These are phyloP conservation scores for Aspergillus sp. DNA, from an alignment of 2,329 filamentous ascomycete genomes.

Conservation along the genomic window DNA sequence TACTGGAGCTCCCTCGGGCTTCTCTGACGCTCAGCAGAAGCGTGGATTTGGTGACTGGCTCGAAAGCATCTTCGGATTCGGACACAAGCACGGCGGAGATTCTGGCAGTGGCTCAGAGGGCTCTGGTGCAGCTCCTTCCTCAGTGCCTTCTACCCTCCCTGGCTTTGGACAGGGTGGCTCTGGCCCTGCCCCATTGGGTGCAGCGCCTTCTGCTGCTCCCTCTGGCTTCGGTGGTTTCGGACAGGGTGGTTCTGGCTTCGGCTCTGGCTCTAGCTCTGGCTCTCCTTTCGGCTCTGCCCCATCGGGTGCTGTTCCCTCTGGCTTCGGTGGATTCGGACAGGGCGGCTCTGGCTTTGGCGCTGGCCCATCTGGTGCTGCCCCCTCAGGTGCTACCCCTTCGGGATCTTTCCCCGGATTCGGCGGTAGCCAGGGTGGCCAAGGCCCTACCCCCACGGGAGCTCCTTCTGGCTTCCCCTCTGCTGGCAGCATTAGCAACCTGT, in stretches of 20 bases:
- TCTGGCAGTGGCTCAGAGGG: too few relatives aligned
- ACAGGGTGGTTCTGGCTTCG: too few relatives aligned
- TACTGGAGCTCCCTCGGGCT: not conserved
- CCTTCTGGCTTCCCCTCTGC: not conserved
- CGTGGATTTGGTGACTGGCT: too few relatives aligned
- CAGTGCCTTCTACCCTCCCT: too few relatives aligned
- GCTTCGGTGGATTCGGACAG: not conserved
- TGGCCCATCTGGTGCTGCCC: not conserved
- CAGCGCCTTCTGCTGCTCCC: not conserved
- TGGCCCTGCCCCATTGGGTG: not conserved
- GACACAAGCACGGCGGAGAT: too few relatives aligned
- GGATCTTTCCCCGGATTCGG: not conserved
- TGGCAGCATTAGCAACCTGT: not conserved
- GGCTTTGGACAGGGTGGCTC: too few relatives aligned
- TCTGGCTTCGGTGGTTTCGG: not conserved
- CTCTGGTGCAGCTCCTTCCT: slow-evolving; percentile 1
- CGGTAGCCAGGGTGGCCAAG: too few relatives aligned
- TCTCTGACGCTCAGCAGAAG: not conserved
- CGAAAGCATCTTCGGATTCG: too few relatives aligned
- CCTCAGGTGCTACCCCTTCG: not conserved
- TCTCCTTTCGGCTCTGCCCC: not conserved
- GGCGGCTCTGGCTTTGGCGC: too few relatives aligned
- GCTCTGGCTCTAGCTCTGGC: too few relatives aligned
- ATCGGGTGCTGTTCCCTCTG: not conserved
- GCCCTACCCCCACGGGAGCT: too few relatives aligned